Percentiles rank a stretch among this genome's conserved stretches.
Conservation (phyloP, 2,329 filamentous ascomycete species). For the Podosphaera fusca region DNA sequence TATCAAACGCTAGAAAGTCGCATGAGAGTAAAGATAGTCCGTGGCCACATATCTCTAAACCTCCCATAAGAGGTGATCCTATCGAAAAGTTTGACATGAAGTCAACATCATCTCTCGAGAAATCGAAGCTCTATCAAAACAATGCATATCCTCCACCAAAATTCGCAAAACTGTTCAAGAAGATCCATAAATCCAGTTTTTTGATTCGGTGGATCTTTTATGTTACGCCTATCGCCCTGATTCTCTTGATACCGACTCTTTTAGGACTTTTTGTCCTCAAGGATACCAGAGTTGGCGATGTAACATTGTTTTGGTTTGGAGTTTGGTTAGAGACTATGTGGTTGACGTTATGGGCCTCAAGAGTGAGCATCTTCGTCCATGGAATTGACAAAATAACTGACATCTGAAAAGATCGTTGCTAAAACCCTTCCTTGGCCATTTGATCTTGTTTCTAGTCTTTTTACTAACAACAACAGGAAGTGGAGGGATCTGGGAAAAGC, state of each 20-base stretch:
- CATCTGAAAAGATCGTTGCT: conserved; percentile 27
- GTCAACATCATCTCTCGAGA: conserved; percentile 47
- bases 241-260: conserved; percentile 45
- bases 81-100: conserved; percentile 29
- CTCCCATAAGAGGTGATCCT: conserved; percentile 30
- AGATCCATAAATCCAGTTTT: conserved; percentile 39
- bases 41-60: conserved; percentile 13
- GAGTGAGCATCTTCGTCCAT: conserved; percentile 21
- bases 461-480: conserved; percentile 72
- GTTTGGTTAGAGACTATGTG: conserved; percentile 91
- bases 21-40: conserved; percentile 11
- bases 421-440: conserved; percentile 40
- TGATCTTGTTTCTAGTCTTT: conserved; percentile 42
- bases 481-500: conserved; percentile 76
- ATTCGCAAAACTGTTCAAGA: conserved; percentile 40
- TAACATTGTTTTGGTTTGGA: conserved; percentile 69
- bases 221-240: conserved; percentile 37
- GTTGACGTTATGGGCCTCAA: conserved; percentile 64
- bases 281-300: conserved; percentile 45
- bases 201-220: conserved; percentile 49
- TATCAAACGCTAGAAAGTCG: conserved; percentile 13
- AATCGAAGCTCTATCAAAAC: conserved; percentile 38
- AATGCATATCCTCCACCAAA: conserved; percentile 36
- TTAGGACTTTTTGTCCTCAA: conserved; percentile 36
- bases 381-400: conserved; percentile 1